Evolutionary conservation across 768 basidiomycete species (phyloP).

Genomic region (Psilocybe tampanensis): DNA sequence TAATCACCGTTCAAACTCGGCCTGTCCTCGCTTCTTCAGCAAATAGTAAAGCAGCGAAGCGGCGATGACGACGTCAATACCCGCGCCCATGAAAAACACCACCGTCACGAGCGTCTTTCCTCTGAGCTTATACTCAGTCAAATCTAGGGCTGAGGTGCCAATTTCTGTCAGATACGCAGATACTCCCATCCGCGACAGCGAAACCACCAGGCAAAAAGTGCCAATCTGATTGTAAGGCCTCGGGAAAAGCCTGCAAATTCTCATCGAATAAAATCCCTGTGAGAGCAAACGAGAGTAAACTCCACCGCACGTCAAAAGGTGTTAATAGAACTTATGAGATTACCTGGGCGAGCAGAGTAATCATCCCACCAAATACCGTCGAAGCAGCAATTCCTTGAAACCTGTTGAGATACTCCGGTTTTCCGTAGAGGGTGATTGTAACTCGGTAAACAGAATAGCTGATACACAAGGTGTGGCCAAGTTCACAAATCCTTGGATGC

Average conservation of each 20-base stretch:
- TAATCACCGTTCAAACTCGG: neutral
- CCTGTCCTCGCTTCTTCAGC: neutral
- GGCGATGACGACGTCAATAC: slow-evolving; percentile 29
- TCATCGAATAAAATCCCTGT: slow-evolving; percentile 31
- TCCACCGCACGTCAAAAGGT: neutral
- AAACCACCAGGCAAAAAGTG: slow-evolving; percentile 22
- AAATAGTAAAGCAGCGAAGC: slow-evolving; percentile 28
- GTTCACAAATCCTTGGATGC: slow-evolving; percentile 23
- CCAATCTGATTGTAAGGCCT: slow-evolving; percentile 25
- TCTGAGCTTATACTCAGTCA: slow-evolving; percentile 16
- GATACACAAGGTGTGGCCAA: slow-evolving; percentile 25
- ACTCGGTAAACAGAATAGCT: slow-evolving; percentile 26
- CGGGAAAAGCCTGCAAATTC: slow-evolving; percentile 27
- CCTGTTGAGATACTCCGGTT: slow-evolving; percentile 14
- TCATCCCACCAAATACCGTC: slow-evolving; percentile 25
- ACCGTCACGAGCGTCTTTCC: slow-evolving; percentile 29
- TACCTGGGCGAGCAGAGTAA: slow-evolving; percentile 28
- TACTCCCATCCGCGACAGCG: slow-evolving; percentile 24
- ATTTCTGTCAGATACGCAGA: slow-evolving; percentile 21
- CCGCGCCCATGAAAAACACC: slow-evolving; percentile 23
- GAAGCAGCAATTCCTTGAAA: slow-evolving; percentile 16
- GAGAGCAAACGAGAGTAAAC: neutral
- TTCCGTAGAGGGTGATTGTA: slow-evolving; percentile 26
- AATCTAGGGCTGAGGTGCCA: slow-evolving; percentile 16
- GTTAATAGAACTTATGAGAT: slow-evolving; percentile 3